Conservation (phyloP, 345 rosid genomes). For the Boechera stricta region DNA sequence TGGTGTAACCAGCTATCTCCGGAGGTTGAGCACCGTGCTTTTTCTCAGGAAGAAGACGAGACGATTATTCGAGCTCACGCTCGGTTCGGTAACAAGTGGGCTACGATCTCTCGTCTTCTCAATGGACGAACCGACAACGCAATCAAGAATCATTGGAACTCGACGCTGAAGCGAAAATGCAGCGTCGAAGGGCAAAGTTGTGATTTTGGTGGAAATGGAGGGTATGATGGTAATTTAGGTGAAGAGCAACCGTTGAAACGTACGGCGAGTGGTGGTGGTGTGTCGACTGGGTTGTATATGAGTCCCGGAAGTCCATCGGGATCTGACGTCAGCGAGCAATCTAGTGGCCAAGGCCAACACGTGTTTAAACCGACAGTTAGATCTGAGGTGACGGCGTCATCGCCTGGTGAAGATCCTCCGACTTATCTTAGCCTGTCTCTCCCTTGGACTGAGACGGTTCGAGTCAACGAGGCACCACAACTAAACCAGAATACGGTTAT, state of each 20-base stretch:
- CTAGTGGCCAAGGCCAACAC: slow-evolving; percentile 49
- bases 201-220: slow-evolving; percentile 43
- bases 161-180: slow-evolving; percentile 86
- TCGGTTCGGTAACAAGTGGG: slow-evolving; percentile 94
- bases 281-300: slow-evolving; percentile 63
- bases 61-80: slow-evolving; percentile 83
- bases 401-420: slow-evolving; percentile 55
- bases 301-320: slow-evolving; percentile 80
- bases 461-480: slow-evolving; percentile 48
- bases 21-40: slow-evolving; percentile 88
- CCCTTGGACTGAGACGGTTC: slow-evolving; percentile 60
- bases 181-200: slow-evolving; percentile 51
- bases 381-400: slow-evolving; percentile 58
- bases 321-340: slow-evolving; percentile 79
- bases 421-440: slow-evolving; percentile 74
- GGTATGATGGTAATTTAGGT: slow-evolving; percentile 61
- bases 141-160: slow-evolving; percentile 95
- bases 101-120: slow-evolving; percentile 88
- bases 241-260: slow-evolving; percentile 71
- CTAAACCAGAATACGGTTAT: slow-evolving; percentile 20
- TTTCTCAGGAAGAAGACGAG: slow-evolving; percentile 75
- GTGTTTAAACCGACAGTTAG: slow-evolving; percentile 59
- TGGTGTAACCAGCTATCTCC: slow-evolving; percentile 99
- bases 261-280: slow-evolving; percentile 68
- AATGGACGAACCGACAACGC: slow-evolving; percentile 95